phyloP scores from a whole-genome alignment of 306 rosid genomes.

The Cicer yamashitae region DNA sequence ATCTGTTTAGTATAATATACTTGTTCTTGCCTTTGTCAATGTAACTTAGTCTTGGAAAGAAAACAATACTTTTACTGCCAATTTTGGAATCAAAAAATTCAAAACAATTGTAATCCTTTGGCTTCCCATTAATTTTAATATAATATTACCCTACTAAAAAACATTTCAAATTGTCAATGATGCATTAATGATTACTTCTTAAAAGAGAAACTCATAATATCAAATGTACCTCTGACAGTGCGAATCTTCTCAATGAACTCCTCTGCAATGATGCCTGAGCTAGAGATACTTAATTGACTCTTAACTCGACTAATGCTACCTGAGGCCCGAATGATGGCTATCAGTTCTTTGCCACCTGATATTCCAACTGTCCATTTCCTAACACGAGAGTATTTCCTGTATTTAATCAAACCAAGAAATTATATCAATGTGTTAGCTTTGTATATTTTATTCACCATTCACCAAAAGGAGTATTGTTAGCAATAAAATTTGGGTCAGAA shows the following conservation, averaged over 20 bases:
- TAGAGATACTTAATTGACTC: constrained; percentile 61
- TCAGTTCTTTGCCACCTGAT: constrained; percentile 74
- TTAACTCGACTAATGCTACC: constrained; percentile 86
- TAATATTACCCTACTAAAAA: neutral
- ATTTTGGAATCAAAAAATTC: neutral
- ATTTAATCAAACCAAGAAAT: constrained; percentile 30
- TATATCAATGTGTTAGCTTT: constrained; percentile 3
- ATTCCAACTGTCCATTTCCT: constrained; percentile 81
- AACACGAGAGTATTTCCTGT: constrained; percentile 81
- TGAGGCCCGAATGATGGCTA: constrained; percentile 91
- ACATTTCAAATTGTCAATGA: neutral
- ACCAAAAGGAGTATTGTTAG: neutral
- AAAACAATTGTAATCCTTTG: constrained; percentile 22
- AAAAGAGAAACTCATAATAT: constrained; percentile 25
- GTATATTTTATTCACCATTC: constrained; percentile 7
- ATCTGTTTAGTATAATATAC: neutral
- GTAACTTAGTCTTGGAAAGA: neutral
- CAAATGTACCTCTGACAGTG: constrained; percentile 71
- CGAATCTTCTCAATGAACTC: constrained; percentile 90
- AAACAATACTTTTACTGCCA: constrained; percentile 15
- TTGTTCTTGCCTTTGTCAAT: constrained; percentile 9
- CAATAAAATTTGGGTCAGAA: constrained; percentile 16
- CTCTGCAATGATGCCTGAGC: constrained; percentile 79
- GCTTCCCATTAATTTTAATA: constrained; percentile 14
- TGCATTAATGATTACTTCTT: constrained; percentile 26